Evolutionary conservation across 2,329 filamentous ascomycete genomes (phyloP).

Genomic region (Tolypocladium ovalisporum): DNA sequence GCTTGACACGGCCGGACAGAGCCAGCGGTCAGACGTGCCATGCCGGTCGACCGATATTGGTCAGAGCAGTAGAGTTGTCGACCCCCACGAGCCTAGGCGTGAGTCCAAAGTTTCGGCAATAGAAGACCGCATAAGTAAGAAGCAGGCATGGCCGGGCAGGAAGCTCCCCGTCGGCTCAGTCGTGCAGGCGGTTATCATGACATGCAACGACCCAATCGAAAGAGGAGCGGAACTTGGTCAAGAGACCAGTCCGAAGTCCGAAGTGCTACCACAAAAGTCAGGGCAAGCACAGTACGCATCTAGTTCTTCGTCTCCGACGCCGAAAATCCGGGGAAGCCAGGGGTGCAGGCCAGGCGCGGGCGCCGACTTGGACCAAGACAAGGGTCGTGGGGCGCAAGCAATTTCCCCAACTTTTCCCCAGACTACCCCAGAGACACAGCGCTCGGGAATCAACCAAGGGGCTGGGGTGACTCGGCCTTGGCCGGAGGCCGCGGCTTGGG

Average conservation of each 20-base stretch:
- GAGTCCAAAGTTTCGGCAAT: not conserved
- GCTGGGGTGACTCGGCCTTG: not conserved
- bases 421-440: not conserved
- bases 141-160: too few species aligned
- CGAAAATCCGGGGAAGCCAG: slow-evolving; percentile 23
- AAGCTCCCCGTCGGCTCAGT: too few species aligned
- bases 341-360: slow-evolving; percentile 18
- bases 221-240: too few species aligned
- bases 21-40: not conserved
- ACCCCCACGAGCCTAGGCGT: not conserved
- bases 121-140: too few species aligned
- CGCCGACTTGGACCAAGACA: slow-evolving; percentile 8
- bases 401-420: slow-evolving; percentile 8
- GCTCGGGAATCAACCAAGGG: not conserved
- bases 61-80: not conserved
- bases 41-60: not conserved
- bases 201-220: too few species aligned
- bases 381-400: slow-evolving; percentile 9
- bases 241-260: too few species aligned
- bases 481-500: not conserved
- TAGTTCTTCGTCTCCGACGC: not conserved
- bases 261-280: too few species aligned
- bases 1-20: not conserved
- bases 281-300: not conserved
- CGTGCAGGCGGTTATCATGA: too few species aligned